A percentile compares a stretch with the other conserved stretches of the same genome.
These are phyloP conservation scores for Debaryomycetaceae sp. DNA, from an alignment of 1,139 yeast species.

Conservation along the genomic window DNA sequence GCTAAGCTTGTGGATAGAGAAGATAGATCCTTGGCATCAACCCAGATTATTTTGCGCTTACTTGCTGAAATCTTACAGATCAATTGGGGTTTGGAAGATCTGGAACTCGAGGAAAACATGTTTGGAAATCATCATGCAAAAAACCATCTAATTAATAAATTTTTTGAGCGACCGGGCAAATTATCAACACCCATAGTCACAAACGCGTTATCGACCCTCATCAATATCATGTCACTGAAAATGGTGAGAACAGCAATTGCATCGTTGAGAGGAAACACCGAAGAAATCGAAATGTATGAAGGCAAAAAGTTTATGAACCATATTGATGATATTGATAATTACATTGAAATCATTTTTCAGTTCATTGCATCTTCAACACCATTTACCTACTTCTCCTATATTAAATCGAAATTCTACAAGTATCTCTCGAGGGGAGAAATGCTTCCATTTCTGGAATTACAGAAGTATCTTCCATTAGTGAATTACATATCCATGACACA, in stretches of 20 bases:
- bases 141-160: constrained; percentile 12
- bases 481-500: constrained; percentile 47
- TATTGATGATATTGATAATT: constrained; percentile 3
- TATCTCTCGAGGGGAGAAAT: constrained; percentile 33
- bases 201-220: constrained; percentile 17
- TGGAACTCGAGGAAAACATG: constrained; percentile 6
- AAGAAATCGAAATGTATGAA: neutral
- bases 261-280: constrained; percentile 9
- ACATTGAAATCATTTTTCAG: constrained; percentile 36
- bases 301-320: neutral
- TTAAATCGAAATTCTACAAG: constrained; percentile 33
- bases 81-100: constrained; percentile 21
- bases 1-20: constrained; percentile 28
- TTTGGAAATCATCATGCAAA: constrained; percentile 10
- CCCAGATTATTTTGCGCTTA: constrained; percentile 31
- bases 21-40: constrained; percentile 31
- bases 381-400: constrained; percentile 39
- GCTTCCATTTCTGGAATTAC: constrained; percentile 40
- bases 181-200: constrained; percentile 8
- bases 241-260: constrained; percentile 18
- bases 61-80: constrained; percentile 26
- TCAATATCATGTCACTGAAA: constrained; percentile 20
- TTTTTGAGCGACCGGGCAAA: neutral
- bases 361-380: constrained; percentile 59
- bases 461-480: constrained; percentile 47